A percentile compares a stretch with the other conserved stretches of the same genome.
phyloP scores from a whole-genome alignment of 192 early-diverging fungal species.

The Nowakowskiella sp. region DNA sequence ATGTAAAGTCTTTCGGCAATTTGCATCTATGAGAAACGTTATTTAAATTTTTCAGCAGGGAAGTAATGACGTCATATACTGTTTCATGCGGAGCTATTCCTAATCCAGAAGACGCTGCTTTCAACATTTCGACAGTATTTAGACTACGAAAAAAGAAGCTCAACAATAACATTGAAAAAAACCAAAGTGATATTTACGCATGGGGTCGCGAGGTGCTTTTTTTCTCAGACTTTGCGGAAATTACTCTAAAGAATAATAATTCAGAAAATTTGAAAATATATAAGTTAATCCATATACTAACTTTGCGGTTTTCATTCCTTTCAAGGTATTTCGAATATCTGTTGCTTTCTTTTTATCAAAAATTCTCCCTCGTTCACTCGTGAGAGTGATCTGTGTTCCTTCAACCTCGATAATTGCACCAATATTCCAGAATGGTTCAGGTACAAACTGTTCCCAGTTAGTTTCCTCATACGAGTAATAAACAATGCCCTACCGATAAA shows the following conservation, averaged over 20 bases:
- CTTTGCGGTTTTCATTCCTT: conserved; percentile 26
- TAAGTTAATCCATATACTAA: too few species aligned
- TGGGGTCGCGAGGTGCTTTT: not conserved
- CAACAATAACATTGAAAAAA: conserved; percentile 5
- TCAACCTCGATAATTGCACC: conserved; percentile 13
- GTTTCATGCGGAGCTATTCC: conserved; percentile 40
- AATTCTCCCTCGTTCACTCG: conserved; percentile 19
- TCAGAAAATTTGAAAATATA: too few species aligned
- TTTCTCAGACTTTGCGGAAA: not conserved
- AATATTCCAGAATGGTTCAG: conserved; percentile 40
- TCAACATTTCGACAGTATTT: conserved; percentile 37
- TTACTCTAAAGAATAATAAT: too few species aligned
- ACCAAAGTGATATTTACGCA: conserved; percentile 9
- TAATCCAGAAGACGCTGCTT: conserved; percentile 36
- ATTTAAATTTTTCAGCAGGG: too few species aligned
- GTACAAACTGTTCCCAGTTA: too few species aligned
- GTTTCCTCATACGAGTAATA: too few species aligned
- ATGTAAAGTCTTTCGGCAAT: too few species aligned
- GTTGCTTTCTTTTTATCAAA: conserved; percentile 38
- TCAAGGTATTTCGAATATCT: conserved; percentile 21
- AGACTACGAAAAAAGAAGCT: conserved; percentile 4
- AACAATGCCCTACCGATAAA: too few species aligned
- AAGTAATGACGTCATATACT: too few species aligned
- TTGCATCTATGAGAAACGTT: too few species aligned
- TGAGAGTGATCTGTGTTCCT: conserved; percentile 12